Evolutionary conservation across 305 asterid species (phyloP), one percentile per base, ranked within the genome.

Genomic region (Ilex paraguariensis): DNA sequence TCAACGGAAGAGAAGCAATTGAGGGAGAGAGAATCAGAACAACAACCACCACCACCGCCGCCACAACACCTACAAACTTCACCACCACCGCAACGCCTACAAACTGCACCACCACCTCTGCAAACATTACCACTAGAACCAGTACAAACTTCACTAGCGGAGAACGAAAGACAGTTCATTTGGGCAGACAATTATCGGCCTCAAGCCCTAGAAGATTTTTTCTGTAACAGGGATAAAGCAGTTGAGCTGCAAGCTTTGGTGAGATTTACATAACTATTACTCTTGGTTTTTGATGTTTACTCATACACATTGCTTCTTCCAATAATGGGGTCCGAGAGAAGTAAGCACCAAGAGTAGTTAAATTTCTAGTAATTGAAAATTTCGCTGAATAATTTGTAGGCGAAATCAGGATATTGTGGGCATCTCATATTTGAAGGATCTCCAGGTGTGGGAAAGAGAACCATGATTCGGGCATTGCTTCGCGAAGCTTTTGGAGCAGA

Each of bases 391-490:
- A n/a, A 31, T 61, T 77, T 80, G 79, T 62, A 76, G 61, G 82
- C 62, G 33, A 61, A 31, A 65, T 28, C 54, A 57, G 82, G 64
- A 45, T 65, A 66, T 63, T 70, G 75, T 55, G 70, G 80, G 32
- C 94, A 87, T 65, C 80, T 81, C 83, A 85, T 90, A 80, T 90
- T 90, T 51, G 90, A 81, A 73, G 95, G 97, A 60, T 84, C 69
- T 46, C 84, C 91, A 10, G 97, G 97, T 16, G 95, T 87, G 64
- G 97, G 97, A 40, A 90, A 90, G 83, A 85, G 85, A 75, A 90
- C 97, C 72, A 90, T 90, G 97, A 82, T 87, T 61, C 72, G 81
- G 86, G 95, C 97, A 33, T 57, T 83, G 66, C 94, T 90, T 57
- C 77, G 85, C 42, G 90, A 85, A 77, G 75, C 75, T 57, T 84